Percentiles rank a stretch among this genome's conserved stretches.
phyloP scores from a whole-genome alignment of 768 basidiomycete species.

The Pleurotus giganteus region DNA sequence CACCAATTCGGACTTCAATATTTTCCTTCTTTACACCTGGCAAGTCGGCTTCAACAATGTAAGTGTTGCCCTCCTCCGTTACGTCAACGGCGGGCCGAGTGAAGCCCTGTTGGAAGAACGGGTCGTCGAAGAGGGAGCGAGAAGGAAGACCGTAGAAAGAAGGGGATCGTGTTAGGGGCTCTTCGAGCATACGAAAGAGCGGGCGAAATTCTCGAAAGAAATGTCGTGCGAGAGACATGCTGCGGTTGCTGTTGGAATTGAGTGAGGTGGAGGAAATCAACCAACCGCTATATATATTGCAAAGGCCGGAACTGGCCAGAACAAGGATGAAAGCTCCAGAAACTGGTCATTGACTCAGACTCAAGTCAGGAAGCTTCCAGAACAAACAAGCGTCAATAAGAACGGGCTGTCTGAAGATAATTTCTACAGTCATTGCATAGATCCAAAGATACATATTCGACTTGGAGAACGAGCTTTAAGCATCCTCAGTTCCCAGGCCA shows the following conservation, averaged over 20 bases:
- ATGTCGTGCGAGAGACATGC: constrained; percentile 66
- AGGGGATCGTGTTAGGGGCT: constrained; percentile 50
- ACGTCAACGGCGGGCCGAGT: constrained; percentile 65
- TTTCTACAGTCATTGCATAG: not conserved
- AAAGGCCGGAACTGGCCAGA: constrained; percentile 1
- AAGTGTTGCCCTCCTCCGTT: constrained; percentile 60
- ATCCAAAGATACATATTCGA: not conserved
- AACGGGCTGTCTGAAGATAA: not conserved
- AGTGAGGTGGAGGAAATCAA: not conserved
- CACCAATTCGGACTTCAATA: constrained; percentile 66
- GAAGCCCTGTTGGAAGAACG: constrained; percentile 36
- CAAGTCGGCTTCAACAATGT: constrained; percentile 72
- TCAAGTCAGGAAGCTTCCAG: constrained; percentile 9
- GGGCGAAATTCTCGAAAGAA: constrained; percentile 72
- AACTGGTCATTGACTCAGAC: not conserved
- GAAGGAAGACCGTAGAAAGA: constrained; percentile 21
- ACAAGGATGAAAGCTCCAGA: constrained; percentile 8
- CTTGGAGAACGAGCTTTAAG: too few species aligned
- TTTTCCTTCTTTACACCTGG: constrained; percentile 81
- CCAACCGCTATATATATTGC: constrained; percentile 12
- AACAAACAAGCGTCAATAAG: constrained; percentile 1
- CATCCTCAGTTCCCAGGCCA: constrained; percentile 51
- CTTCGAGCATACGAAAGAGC: constrained; percentile 73
- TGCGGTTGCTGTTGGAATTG: not conserved
- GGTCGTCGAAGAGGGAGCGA: constrained; percentile 46